Base-by-base conservation (phyloP, 75 land plant species). In the Larix kaempferi region DNA sequence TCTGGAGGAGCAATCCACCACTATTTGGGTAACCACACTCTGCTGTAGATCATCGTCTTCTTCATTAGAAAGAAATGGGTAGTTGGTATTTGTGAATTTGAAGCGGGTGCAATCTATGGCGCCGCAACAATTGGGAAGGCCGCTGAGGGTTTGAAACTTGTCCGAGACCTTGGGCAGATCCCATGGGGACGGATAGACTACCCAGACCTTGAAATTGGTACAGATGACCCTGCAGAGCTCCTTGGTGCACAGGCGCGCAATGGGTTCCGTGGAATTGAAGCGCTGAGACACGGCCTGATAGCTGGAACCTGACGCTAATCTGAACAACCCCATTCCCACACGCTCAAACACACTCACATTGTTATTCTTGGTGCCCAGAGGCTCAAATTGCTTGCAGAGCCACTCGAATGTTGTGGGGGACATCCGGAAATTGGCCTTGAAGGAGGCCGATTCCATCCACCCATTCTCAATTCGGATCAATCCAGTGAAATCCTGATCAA, bases 61-160 rank as follows among this genome's bases (percentile, higher is more conserved):
- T 19, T 78, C 60, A 49, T 49, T 49, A 49, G 10, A 49, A 49
- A 49, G 11, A 41, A 16, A 54, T 56, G 35, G 76, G 78, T 62
- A 44, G 6, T 59, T 14, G 6, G 54, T 62, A 1, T 78, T 56
- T 13, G 29, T 44, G 33, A 84, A 75, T 35, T 60, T 56, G 73
- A 92, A 87, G 55, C 86, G 86, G 2, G 81, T 59, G 71, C 89
- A 86, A 49, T 59, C 74, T 6, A 92, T 58, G 12, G 88, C 82
- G 63, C 95, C 95, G 61, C 89, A 88, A 81, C 95, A 92, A 78
- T 87, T 84, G 12, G 88, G 90, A 25, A 92, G 78, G 16, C 86
- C 89, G 26, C 78, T 37, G 25, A 82, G 44, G 7, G 60, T 44
- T 57, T 88, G 78, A 71, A 91, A 86, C 44, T 65, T 69, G 0